Conservation (phyloP, 257 asterid species). For the Parsonsia alboflavescens region DNA sequence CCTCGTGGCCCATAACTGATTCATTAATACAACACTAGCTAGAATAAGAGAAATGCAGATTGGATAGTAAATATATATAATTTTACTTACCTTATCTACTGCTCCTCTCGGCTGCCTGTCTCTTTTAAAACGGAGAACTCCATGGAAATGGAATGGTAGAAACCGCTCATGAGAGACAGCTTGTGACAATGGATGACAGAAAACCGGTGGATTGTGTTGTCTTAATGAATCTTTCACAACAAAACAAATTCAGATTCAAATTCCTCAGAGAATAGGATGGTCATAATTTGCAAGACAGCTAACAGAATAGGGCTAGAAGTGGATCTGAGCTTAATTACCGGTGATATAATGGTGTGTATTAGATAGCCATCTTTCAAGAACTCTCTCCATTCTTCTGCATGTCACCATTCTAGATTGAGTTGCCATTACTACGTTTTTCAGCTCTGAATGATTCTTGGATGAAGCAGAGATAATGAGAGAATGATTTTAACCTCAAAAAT, state of each 20-base stretch:
- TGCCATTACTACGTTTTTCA: no score
- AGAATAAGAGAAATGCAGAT: no score
- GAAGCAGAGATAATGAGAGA: conserved; percentile 7
- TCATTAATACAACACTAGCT: neutral
- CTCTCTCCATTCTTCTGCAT: conserved; percentile 4
- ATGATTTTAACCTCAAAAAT: conserved; percentile 11
- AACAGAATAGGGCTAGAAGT: neutral
- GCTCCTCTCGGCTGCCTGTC: conserved; percentile 16
- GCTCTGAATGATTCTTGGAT: conserved; percentile 2
- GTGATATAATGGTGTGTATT: neutral
- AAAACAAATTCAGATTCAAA: neutral
- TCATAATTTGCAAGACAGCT: no score
- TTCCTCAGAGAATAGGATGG: neutral
- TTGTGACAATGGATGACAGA: conserved; percentile 21
- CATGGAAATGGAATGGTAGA: conserved; percentile 18
- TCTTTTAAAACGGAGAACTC: conserved; percentile 1
- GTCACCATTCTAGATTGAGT: no score
- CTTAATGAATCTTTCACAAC: neutral
- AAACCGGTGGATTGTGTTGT: conserved; percentile 3
- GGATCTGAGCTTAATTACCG: conserved; percentile 5
- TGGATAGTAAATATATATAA: no score
- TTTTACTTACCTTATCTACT: conserved; percentile 43
- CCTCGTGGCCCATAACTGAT: conserved; percentile 44
- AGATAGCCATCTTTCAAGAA: conserved; percentile 8
- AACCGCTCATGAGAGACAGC: conserved; percentile 7